Base-by-base conservation (phyloP, 192 early-diverging fungal genomes). In the Jimgerdemannia lactiflua region DNA sequence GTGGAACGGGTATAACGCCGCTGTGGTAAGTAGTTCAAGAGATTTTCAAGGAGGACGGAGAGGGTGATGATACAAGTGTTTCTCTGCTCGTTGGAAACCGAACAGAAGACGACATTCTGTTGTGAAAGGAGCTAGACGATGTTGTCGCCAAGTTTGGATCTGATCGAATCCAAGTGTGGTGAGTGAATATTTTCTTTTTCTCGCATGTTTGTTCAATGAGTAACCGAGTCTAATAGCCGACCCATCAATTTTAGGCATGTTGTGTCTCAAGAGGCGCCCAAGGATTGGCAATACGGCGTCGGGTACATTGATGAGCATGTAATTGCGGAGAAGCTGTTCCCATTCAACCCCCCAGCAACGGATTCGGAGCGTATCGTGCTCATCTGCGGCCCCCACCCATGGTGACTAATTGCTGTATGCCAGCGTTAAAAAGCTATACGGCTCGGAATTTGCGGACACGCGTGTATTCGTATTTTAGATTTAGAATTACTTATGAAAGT, bases 1-100 rank as follows among this genome's bases (percentile, higher is more conserved):
- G 94, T 49, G 95, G 95, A n/a, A 91, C 93, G 18, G 95, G 92
- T 14, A 92, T 96, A 69, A 95, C 95, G 20, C 94, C 94, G 10
- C 91, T 92, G 86, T 77, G 91, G 68, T 94, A 96, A 83, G 77
- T 96, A 65, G 84, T 95, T 70, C 86, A 89, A 77, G 85, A 89
- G 8, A 81, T 95, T 44, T 76, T 91, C 29, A 69, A 75, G 59
- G 87, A 95, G 78, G 29, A 29, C 29, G 29, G 29, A 29, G 86
- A 85, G 40, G 85, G 86, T 18, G 81, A 82, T 11, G 91, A 85
- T 42, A 94, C 94, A 70, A 89, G 91, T 73, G 74, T 95, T 71
- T 85, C 88, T n/a, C 84, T 96, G 59, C 77, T 96, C 64, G 95
- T 91, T 81, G 91, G 90, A 65, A 94, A 95, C 79, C 85, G 88